A percentile compares a stretch with the other conserved stretches of the same genome.
Evolutionary conservation across 2,329 filamentous ascomycete species (phyloP).

Genomic region (Pyricularia grisea): DNA sequence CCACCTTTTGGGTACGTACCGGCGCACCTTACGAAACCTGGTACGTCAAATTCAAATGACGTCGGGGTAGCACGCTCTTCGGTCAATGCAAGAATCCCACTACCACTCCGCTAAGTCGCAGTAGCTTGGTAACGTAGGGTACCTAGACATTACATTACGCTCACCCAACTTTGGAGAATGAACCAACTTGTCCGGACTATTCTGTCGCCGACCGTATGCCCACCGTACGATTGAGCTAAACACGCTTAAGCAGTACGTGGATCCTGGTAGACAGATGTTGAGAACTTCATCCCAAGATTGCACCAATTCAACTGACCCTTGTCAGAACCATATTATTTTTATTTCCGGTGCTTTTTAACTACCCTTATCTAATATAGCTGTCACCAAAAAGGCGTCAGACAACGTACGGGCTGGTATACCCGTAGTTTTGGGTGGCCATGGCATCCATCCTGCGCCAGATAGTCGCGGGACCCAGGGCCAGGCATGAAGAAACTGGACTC

Average conservation of each 20-base stretch:
- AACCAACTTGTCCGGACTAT: not conserved
- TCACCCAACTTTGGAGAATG: not conserved
- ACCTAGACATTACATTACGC: no score
- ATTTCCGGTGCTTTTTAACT: not conserved
- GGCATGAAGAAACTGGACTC: slow-evolving; percentile 78
- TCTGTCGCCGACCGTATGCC: not conserved
- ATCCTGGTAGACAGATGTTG: not conserved
- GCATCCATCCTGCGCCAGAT: slow-evolving; percentile 79
- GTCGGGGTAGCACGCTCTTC: not conserved
- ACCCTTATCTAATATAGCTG: not conserved
- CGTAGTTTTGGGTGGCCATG: slow-evolving; percentile 30
- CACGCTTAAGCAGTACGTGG: not conserved
- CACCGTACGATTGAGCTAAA: not conserved
- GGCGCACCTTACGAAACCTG: no score
- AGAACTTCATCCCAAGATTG: not conserved
- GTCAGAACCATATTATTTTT: not conserved
- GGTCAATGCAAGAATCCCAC: not conserved
- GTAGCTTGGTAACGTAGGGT: not conserved
- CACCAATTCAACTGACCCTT: not conserved
- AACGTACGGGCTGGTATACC: not conserved
- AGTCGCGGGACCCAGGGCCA: slow-evolving; percentile 75
- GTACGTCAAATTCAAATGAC: not conserved
- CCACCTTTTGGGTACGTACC: not conserved
- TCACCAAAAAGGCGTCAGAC: not conserved
- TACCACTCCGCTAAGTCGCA: not conserved